Conservation (phyloP, 78 protist genomes). For the Speleostelium caveatum region DNA sequence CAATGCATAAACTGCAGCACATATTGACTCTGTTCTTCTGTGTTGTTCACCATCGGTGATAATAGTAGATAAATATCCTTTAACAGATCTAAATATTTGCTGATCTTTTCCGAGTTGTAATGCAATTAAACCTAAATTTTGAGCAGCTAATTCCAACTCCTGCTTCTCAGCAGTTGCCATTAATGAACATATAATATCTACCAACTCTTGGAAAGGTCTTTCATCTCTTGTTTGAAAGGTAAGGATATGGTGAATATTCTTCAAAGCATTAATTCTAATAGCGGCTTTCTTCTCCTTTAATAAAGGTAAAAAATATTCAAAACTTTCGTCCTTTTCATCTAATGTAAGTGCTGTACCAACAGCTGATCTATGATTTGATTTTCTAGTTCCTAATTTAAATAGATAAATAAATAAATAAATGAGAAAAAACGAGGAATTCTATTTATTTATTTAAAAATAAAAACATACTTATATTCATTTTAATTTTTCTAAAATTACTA, state of each 20-base stretch:
- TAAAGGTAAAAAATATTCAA: conserved; percentile 33
- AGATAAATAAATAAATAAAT: neutral
- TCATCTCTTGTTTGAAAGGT: conserved; percentile 22
- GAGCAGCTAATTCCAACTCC: conserved; percentile 1
- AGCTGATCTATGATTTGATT: conserved; percentile 63
- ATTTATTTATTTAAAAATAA: neutral
- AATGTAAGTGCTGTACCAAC: conserved; percentile 6
- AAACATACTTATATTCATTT: conserved; percentile 46
- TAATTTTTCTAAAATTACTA: no score
- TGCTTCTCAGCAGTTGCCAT: neutral
- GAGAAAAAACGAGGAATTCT: neutral
- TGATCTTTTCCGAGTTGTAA: conserved; percentile 6
- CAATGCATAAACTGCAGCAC: conserved; percentile 16
- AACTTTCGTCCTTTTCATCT: conserved; percentile 18
- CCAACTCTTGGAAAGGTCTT: neutral
- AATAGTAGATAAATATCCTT: conserved; percentile 26
- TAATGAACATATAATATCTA: conserved; percentile 9
- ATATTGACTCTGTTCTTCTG: neutral
- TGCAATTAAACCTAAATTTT: neutral
- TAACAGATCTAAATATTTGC: conserved; percentile 7
- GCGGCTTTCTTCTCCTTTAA: conserved; percentile 44
- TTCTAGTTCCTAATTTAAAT: conserved; percentile 26
- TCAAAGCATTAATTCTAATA: conserved; percentile 35
- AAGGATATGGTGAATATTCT: conserved; percentile 23
- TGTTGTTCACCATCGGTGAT: conserved; percentile 40